Conservation (phyloP, 1,284 basidiomycete genomes). For the Pseudozyma tsukubaensis region DNA sequence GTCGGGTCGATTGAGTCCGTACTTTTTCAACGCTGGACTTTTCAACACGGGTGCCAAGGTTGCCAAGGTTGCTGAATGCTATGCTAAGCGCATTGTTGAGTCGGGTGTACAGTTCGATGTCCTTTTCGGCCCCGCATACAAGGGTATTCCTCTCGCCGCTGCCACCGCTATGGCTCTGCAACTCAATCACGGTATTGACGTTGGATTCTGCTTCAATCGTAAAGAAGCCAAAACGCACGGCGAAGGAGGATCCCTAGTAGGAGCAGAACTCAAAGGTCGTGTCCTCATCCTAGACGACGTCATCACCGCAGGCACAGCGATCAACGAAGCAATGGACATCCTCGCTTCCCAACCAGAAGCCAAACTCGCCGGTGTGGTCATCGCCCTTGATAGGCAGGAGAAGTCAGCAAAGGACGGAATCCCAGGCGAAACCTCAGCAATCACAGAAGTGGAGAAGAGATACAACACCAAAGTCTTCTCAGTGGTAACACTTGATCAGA, state of each 20-base stretch:
- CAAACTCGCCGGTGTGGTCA: constrained; percentile 84
- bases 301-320: constrained; percentile 82
- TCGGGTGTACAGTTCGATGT: constrained; percentile 78
- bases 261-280: constrained; percentile 80
- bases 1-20: constrained; percentile 91
- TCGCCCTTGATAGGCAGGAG: constrained; percentile 91
- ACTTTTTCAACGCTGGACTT: constrained; percentile 96
- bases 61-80: constrained; percentile 83
- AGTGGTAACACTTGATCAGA: constrained; percentile 82
- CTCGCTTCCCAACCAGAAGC: constrained; percentile 53
- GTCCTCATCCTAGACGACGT: constrained; percentile 92
- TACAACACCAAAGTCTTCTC: constrained; percentile 79
- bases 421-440: constrained; percentile 47
- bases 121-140: constrained; percentile 97
- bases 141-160: constrained; percentile 94
- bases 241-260: constrained; percentile 94
- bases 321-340: constrained; percentile 66
- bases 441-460: constrained; percentile 82
- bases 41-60: constrained; percentile 83
- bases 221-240: constrained; percentile 97
- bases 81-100: constrained; percentile 79
- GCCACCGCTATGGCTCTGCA: constrained; percentile 82
- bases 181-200: constrained; percentile 75
- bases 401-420: constrained; percentile 74
- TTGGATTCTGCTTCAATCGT: constrained; percentile 90